A percentile compares a stretch with the other conserved stretches of the same genome.
Evolutionary conservation across 1,139 yeast species (phyloP).

Genomic region (Lodderomyces beijingensis): DNA sequence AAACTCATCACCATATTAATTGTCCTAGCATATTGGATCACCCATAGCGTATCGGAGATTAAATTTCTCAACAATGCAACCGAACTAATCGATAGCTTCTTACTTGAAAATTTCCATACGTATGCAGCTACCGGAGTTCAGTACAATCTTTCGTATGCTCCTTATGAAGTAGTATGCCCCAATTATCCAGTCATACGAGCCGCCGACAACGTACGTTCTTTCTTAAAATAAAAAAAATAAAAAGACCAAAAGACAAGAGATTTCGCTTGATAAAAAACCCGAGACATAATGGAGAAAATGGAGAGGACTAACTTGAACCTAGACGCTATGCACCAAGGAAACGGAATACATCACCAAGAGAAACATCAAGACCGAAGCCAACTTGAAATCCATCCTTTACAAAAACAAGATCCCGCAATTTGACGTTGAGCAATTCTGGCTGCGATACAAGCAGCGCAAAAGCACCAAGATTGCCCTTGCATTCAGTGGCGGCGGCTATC

Average conservation of each 20-base stretch:
- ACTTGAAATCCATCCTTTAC: conserved; percentile 30
- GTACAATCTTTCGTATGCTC: conserved; percentile 29
- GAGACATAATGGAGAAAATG: neutral
- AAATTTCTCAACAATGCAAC: neutral
- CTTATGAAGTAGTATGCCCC: conserved; percentile 41
- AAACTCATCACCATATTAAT: too few relatives aligned
- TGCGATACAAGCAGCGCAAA: conserved; percentile 12
- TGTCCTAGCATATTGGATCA: too few relatives aligned
- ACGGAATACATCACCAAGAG: conserved; percentile 31
- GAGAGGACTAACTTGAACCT: conserved; percentile 4
- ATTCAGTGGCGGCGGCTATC: conserved; percentile 71
- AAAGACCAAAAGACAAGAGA: too few relatives aligned
- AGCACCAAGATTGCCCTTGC: conserved; percentile 50
- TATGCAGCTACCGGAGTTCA: conserved; percentile 2
- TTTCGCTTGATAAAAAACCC: too few relatives aligned
- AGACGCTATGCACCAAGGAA: conserved; percentile 31
- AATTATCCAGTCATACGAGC: conserved; percentile 28
- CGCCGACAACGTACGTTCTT: conserved; percentile 33
- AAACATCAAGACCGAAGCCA: conserved; percentile 24
- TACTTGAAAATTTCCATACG: conserved; percentile 8
- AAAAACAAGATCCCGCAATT: conserved; percentile 36
- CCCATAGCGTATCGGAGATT: conserved; percentile 3
- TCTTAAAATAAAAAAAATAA: too few relatives aligned
- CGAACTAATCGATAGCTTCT: conserved; percentile 2
- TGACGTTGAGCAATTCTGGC: conserved; percentile 21